phyloP scores from a whole-genome alignment of 2,329 filamentous ascomycete species.

The Paradendryphiella salina region DNA sequence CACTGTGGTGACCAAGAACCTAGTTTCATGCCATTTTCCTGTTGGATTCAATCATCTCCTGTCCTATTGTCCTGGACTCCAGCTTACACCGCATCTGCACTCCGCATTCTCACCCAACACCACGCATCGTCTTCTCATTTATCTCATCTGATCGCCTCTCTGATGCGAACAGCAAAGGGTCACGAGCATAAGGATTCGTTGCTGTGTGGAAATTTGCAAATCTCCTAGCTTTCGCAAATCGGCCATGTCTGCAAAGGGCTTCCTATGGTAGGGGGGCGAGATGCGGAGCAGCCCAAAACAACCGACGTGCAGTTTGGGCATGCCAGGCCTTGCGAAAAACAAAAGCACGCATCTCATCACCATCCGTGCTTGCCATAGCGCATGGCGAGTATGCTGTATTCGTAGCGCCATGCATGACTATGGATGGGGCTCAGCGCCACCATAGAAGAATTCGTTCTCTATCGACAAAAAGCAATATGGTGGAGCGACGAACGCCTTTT shows the following conservation, averaged over 20 bases:
- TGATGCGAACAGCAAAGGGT: too few relatives aligned
- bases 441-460: constrained; percentile 1
- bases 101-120: constrained; percentile 16
- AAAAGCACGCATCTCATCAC: neutral
- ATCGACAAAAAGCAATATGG: constrained; percentile 24
- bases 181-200: too few relatives aligned
- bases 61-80: constrained; percentile 8
- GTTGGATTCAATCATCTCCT: neutral
- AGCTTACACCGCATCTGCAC: constrained; percentile 20
- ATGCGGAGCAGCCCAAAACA: neutral
- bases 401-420: constrained; percentile 12
- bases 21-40: too few relatives aligned
- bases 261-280: neutral
- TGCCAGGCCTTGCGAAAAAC: too few relatives aligned
- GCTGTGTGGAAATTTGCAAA: too few relatives aligned
- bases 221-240: constrained; percentile 4
- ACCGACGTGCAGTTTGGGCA: too few relatives aligned
- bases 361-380: constrained; percentile 1
- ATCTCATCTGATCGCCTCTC: neutral
- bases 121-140: constrained; percentile 12
- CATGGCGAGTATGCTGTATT: constrained; percentile 3
- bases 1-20: too few relatives aligned
- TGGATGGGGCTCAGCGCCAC: constrained; percentile 18
- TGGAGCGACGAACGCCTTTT: neutral
- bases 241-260: constrained; percentile 5